Evolutionary conservation across 148 eudicot genomes (phyloP).

Genomic region (Suaeda aralocaspica): DNA sequence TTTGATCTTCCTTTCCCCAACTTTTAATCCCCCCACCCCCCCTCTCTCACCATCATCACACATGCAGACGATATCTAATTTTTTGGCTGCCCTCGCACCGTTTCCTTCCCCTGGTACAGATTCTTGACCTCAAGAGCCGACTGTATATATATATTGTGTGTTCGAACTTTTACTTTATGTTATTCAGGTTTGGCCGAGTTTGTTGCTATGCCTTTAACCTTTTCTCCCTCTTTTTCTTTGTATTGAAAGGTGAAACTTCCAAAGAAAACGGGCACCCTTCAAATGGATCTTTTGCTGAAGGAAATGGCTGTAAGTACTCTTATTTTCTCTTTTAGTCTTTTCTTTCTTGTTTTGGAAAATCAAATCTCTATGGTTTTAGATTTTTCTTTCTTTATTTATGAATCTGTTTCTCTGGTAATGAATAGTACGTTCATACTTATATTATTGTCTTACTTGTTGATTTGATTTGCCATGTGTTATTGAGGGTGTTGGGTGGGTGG

Average conservation of each 20-base stretch:
- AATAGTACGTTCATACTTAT: background rate
- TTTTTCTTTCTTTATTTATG: too few relatives aligned
- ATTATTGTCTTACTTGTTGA: background rate
- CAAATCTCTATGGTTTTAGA: background rate
- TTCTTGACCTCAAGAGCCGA: too few relatives aligned
- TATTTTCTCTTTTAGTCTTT: constrained; percentile 2
- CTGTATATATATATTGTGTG: too few relatives aligned
- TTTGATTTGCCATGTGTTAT: background rate
- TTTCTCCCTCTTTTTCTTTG: background rate
- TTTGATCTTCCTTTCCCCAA: too few relatives aligned
- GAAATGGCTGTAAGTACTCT: constrained; percentile 48
- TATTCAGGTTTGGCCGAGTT: background rate
- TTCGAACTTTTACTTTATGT: too few relatives aligned
- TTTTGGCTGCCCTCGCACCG: too few relatives aligned
- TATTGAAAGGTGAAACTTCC: constrained; percentile 40
- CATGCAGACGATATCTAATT: too few relatives aligned
- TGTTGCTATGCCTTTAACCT: background rate
- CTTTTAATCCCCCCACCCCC: too few relatives aligned
- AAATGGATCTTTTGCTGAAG: constrained; percentile 43
- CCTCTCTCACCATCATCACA: too few relatives aligned
- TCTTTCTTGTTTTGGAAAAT: background rate
- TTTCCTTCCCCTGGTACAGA: too few relatives aligned
- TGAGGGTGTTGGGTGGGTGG: too few relatives aligned
- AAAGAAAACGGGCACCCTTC: constrained; percentile 27
- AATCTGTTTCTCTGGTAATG: background rate